Evolutionary conservation across 2,329 filamentous ascomycete genomes (phyloP), one percentile per base, ranked within the genome.

Genomic region (Paradendryphiella salina): DNA sequence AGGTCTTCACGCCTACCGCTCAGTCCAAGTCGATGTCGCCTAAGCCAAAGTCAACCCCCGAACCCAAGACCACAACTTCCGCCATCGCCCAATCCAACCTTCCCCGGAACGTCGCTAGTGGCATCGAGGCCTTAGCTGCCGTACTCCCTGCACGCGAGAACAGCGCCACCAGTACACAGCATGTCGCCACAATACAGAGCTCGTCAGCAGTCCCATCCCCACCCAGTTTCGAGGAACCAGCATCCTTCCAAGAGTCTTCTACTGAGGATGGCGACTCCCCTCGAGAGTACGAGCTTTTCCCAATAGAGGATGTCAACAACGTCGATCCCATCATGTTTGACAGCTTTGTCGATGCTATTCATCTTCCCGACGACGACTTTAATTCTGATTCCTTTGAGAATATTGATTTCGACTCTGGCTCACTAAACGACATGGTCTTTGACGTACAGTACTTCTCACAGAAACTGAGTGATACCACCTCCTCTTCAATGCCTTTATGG

Each of bases 1-100:
- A 79, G 58, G 70, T 77, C n/a, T 72, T 74, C 44, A 70, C 71
- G 31, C 69, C 74, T 10, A 59, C 61, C 18, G 59, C 13, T 13
- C 35, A 63, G 34, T 64, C 68, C 39, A 63, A 60, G 43, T 58
- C 55, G 11, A 43, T 58, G 5, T 56, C 59, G 21, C 51, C 61
- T 9, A 64, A 60, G 37, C 33, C 55, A 38, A 46, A 44, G 18
- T 39, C 53, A 10, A 49, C 54, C 23, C 36, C 50, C 50, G 46
- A 47, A 15, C 39, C 41, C 40, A 51, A 49, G 8, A 40, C 52
- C 14, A 56, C 57, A 23, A 29, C 42, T 1, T 36, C 54, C 17
- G 49, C 48, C 29, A 40, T 44, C 2, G 50, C 36, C 17, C 45
- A 57, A 29, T 52, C 60, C 4, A 52, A 53, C 6, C 58, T 72